Base-by-base conservation (phyloP, 371 early-diverging fungal species). In the Lichtheimia ornata region DNA sequence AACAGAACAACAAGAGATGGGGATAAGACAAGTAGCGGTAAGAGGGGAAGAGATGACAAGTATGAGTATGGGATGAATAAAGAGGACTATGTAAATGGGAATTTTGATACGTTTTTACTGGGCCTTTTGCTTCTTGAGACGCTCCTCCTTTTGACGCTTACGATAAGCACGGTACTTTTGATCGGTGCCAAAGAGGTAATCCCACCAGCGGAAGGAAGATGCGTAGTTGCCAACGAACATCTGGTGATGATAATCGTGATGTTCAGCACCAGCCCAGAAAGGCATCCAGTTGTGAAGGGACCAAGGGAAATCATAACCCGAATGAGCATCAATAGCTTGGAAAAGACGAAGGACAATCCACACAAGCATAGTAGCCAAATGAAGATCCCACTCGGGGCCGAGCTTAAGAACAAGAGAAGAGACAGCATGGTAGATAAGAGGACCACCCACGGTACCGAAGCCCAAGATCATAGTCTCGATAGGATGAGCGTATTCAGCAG, bases 251-350 rank as follows among this genome's bases (percentile, higher is more conserved):
- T 87, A 91, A 63, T 93, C 93, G 69, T 93, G 93, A 69, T 91
- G 91, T 56, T 93, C 93, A 13, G 91, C 84, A 18, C 93, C 91
- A 1, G 91, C 84, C 87, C 88, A 85, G 76, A 93, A 91, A 17
- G 94, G 94, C 58, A 92, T 30, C 58, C 80, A 81, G 73, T 90
- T 82, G 65, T 87, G 86, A 56, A 91, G 79, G 17, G 89, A 89
- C 93, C 94, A 95, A 42, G 96, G 97, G 70, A 96, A 95, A 67
- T 96, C 96, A 66, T 96, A 96, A 0, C 97, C 97, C 45, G 93
- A 91, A 76, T 97, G 97, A 49, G 93, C 91, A 72, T 96, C 96
- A 42, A 97, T 88, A 14, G 94, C 88, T 74, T 90, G 90, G 71
- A 89, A 84, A 45, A 93, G 82, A 63, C 92, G 86, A 15, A 85